A percentile compares a stretch with the other conserved stretches of the same genome.
phyloP scores from a whole-genome alignment of 805 yeast species.

The Wickerhamomyces sydowiorum region DNA sequence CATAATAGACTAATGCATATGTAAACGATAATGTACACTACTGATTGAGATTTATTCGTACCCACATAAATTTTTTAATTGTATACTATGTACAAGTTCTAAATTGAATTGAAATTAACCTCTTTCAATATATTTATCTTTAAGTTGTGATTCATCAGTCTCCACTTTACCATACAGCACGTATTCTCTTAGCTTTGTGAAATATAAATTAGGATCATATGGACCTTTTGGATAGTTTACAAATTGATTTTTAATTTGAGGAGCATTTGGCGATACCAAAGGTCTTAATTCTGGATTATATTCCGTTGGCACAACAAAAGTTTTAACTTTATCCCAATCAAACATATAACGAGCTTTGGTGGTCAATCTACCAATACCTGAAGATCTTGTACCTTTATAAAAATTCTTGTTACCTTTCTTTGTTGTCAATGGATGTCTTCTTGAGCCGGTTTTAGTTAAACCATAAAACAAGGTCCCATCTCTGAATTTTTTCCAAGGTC shows the following conservation, averaged over 20 bases:
- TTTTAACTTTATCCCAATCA: constrained; percentile 81
- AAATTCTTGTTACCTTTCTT: constrained; percentile 91
- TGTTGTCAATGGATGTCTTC: constrained; percentile 78
- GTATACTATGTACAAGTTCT: constrained; percentile 9
- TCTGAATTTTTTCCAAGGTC: constrained; percentile 86
- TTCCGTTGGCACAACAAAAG: constrained; percentile 73
- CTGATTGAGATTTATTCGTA: background rate
- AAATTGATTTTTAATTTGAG: constrained; percentile 62
- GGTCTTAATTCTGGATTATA: constrained; percentile 53
- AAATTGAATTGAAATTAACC: constrained; percentile 14
- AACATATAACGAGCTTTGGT: constrained; percentile 68
- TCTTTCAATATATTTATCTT: constrained; percentile 23
- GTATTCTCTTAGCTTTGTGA: constrained; percentile 68
- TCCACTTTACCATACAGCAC: constrained; percentile 64
- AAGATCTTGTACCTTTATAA: constrained; percentile 95
- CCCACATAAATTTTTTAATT: background rate
- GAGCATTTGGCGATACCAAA: constrained; percentile 68
- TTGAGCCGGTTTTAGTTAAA: constrained; percentile 67
- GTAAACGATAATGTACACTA: background rate
- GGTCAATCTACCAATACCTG: constrained; percentile 84
- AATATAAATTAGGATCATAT: constrained; percentile 65
- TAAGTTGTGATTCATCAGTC: constrained; percentile 23
- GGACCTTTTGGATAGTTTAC: constrained; percentile 69
- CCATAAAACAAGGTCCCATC: constrained; percentile 89
- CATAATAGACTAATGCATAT: too few species aligned